phyloP scores from a whole-genome alignment of 768 basidiomycete species.

The Suillus bovinus region DNA sequence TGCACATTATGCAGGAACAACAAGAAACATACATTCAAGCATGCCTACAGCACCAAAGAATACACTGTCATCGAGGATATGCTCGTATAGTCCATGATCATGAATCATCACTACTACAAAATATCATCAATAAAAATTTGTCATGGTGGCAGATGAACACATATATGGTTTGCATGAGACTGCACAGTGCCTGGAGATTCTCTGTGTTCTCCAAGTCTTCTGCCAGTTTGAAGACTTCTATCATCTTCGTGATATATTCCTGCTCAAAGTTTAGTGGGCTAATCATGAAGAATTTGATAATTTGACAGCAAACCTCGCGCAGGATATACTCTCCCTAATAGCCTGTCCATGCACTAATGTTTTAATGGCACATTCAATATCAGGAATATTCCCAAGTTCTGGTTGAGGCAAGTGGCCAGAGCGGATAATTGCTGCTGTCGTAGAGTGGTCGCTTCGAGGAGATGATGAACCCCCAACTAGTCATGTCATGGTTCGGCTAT shows the following conservation, averaged over 20 bases:
- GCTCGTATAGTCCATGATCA: conserved; percentile 93
- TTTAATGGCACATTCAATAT: conserved; percentile 81
- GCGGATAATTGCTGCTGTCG: conserved; percentile 65
- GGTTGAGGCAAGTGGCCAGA: conserved; percentile 77
- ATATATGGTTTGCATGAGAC: conserved; percentile 94
- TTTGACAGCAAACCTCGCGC: conserved; percentile 57
- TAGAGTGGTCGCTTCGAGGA: conserved; percentile 61
- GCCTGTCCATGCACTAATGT: conserved; percentile 66
- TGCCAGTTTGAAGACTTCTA: conserved; percentile 81
- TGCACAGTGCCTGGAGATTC: conserved; percentile 88
- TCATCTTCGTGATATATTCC: conserved; percentile 87
- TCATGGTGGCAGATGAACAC: conserved; percentile 31
- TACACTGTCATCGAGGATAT: conserved; percentile 88
- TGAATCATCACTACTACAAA: conserved; percentile 88
- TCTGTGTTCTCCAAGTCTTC: conserved; percentile 92
- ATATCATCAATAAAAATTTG: conserved; percentile 8
- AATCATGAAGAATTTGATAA: conserved; percentile 10
- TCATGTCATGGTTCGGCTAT: too few species aligned
- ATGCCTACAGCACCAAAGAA: conserved; percentile 95
- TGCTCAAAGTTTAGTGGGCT: conserved; percentile 31
- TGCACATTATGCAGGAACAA: conserved; percentile 10
- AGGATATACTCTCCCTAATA: conserved; percentile 82
- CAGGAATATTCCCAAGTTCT: conserved; percentile 70
- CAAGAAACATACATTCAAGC: conserved; percentile 81
- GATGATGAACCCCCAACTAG: conserved; percentile 56